Evolutionary conservation across 257 asterid species (phyloP).

Genomic region (Scutellaria galericulata): DNA sequence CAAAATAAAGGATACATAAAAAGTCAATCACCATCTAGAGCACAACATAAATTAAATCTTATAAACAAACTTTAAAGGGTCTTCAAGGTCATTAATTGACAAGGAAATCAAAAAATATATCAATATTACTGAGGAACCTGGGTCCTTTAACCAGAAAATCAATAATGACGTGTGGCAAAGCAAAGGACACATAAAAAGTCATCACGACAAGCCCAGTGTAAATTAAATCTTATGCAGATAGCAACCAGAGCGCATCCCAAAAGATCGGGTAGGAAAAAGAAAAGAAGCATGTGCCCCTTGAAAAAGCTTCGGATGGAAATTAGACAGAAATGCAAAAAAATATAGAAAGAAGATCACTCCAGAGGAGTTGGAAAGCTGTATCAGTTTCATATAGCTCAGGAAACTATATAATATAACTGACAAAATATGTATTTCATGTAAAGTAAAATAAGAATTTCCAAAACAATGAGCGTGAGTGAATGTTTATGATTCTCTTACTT

Average conservation of each 20-base stretch:
- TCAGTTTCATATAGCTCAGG: not conserved
- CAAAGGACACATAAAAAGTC: constrained; percentile 4
- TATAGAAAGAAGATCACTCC: constrained; percentile 23
- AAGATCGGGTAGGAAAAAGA: not conserved
- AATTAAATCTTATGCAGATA: constrained; percentile 7
- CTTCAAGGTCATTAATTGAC: constrained; percentile 14
- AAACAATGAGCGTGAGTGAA: constrained; percentile 17
- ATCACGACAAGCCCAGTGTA: not conserved
- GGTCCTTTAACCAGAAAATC: constrained; percentile 17
- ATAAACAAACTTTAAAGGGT: not conserved
- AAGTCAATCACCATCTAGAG: not conserved
- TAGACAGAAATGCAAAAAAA: not conserved
- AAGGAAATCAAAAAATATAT: constrained; percentile 18
- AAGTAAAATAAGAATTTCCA: not conserved
- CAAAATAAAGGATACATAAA: constrained; percentile 4
- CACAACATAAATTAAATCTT: not conserved
- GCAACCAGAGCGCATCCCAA: not conserved
- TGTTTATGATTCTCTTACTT: constrained; percentile 1
- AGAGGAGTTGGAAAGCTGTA: constrained; percentile 12
- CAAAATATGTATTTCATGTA: not conserved
- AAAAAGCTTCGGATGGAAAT: constrained; percentile 8
- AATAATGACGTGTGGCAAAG: constrained; percentile 15
- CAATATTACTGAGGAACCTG: constrained; percentile 6
- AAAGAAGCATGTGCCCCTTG: constrained; percentile 8
- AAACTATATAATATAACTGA: constrained; percentile 12